These are phyloP conservation scores for Nothophoma quercina DNA, from an alignment of 2,329 filamentous ascomycete species.

Conservation along the genomic window DNA sequence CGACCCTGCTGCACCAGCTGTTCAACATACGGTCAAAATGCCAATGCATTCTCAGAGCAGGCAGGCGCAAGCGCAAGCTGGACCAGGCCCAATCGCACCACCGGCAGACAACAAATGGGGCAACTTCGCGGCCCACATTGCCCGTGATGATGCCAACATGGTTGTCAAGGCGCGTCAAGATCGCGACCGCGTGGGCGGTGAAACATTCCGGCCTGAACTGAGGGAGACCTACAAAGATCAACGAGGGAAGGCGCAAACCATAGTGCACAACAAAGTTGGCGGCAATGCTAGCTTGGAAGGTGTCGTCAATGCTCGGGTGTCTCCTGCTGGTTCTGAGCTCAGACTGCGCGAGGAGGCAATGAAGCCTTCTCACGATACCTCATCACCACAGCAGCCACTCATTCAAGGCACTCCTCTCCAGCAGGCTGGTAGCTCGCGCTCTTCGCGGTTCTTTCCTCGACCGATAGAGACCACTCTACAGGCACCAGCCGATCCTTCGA, in stretches of 20 bases:
- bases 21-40: slow-evolving; percentile 27
- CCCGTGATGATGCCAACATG: slow-evolving; percentile 38
- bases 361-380: slow-evolving; percentile 33
- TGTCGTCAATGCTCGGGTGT: slow-evolving; percentile 18
- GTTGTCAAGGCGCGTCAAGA: slow-evolving; percentile 37
- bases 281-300: slow-evolving; percentile 23
- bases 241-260: slow-evolving; percentile 40
- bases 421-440: slow-evolving; percentile 36
- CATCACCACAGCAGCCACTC: slow-evolving; percentile 31
- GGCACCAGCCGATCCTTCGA: slow-evolving; percentile 25
- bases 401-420: slow-evolving; percentile 34
- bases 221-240: slow-evolving; percentile 44
- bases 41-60: slow-evolving; percentile 23
- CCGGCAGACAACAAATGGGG: slow-evolving; percentile 42
- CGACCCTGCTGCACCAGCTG: slow-evolving; percentile 23
- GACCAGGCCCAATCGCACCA: slow-evolving; percentile 39
- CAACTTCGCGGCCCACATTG: slow-evolving; percentile 42
- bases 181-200: slow-evolving; percentile 36
- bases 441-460: slow-evolving; percentile 50
- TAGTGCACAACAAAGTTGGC: slow-evolving; percentile 36
- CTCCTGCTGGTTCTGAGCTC: slow-evolving; percentile 22
- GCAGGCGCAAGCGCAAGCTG: slow-evolving; percentile 24
- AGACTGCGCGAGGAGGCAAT: slow-evolving; percentile 38
- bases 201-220: slow-evolving; percentile 42
- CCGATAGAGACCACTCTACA: slow-evolving; percentile 33